These are phyloP conservation scores for Moniliella sp. DNA, from an alignment of 1,284 basidiomycete species.

Conservation along the genomic window DNA sequence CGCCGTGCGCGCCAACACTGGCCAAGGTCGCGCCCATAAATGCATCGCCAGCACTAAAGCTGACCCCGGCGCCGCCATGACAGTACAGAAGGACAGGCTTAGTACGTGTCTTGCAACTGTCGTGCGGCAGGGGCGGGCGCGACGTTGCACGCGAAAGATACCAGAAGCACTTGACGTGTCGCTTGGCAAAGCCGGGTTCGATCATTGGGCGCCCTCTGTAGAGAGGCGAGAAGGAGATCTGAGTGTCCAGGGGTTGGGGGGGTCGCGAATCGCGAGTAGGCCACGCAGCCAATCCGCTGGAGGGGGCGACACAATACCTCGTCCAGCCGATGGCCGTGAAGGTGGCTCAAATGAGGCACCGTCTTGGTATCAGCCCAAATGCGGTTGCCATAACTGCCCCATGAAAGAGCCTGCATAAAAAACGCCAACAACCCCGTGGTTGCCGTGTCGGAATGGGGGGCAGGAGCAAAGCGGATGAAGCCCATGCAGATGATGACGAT, in stretches of 20 bases:
- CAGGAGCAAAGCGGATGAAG: slow-evolving; percentile 18
- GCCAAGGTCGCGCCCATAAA: slow-evolving; percentile 25
- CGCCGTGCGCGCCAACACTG: slow-evolving; percentile 9
- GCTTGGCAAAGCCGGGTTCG: slow-evolving; percentile 24
- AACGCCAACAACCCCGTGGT: slow-evolving; percentile 11
- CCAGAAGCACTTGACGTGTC: slow-evolving; percentile 17
- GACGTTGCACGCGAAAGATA: slow-evolving; percentile 15
- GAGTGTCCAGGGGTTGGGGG: too few relatives aligned
- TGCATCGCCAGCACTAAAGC: slow-evolving; percentile 21
- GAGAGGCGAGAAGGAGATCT: slow-evolving; percentile 2
- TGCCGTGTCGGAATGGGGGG: slow-evolving; percentile 21
- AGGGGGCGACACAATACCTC: too few relatives aligned
- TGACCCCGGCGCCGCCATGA: slow-evolving; percentile 27
- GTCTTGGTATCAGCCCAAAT: slow-evolving; percentile 11
- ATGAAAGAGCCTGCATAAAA: slow-evolving; percentile 11
- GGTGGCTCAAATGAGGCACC: too few relatives aligned
- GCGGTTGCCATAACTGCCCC: slow-evolving; percentile 18
- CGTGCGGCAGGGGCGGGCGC: slow-evolving; percentile 8
- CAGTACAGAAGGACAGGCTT: slow-evolving; percentile 27
- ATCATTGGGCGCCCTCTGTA: slow-evolving; percentile 23
- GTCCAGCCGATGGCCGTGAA: too few relatives aligned
- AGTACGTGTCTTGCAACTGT: slow-evolving; percentile 3
- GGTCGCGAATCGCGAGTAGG: too few relatives aligned
- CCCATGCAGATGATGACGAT: slow-evolving; percentile 15
- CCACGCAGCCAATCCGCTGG: too few relatives aligned